Percentiles rank a stretch among this genome's conserved stretches.
phyloP scores from a whole-genome alignment of 139 green algal genomes.

The Volvox africanus region DNA sequence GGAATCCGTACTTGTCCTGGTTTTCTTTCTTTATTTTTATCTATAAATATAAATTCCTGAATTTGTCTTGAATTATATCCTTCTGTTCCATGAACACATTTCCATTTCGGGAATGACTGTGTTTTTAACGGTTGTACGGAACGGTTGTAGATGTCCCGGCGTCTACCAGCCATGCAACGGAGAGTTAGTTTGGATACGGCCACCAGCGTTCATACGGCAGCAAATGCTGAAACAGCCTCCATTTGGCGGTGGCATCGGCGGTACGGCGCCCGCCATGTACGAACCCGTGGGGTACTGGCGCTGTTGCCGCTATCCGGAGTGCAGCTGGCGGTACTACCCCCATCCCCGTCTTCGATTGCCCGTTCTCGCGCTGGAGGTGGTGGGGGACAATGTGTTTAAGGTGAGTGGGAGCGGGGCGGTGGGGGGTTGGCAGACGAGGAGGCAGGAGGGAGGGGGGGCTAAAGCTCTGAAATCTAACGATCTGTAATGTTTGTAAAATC shows the following conservation, averaged over 20 bases:
- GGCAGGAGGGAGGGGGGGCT: neutral
- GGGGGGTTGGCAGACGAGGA: neutral
- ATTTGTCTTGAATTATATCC: too few species aligned
- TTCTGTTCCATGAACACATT: too few species aligned
- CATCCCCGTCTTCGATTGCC: slow-evolving; percentile 55
- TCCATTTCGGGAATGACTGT: too few species aligned
- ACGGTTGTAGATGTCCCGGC: slow-evolving; percentile 53
- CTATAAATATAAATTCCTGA: neutral
- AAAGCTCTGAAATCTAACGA: neutral
- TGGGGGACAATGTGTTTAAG: slow-evolving; percentile 55
- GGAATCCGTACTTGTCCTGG: too few species aligned
- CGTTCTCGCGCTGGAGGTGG: slow-evolving; percentile 69
- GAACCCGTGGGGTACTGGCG: slow-evolving; percentile 42
- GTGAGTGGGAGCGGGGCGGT: slow-evolving; percentile 7
- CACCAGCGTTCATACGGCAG: slow-evolving; percentile 36
- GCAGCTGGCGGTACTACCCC: slow-evolving; percentile 69
- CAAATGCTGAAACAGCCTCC: slow-evolving; percentile 13
- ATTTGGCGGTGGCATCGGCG: slow-evolving; percentile 10
- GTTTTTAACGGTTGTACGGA: neutral
- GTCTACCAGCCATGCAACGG: slow-evolving; percentile 56
- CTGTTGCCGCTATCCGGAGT: slow-evolving; percentile 49
- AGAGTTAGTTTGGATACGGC: neutral
- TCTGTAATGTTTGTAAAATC: neutral
- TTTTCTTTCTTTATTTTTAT: too few species aligned
- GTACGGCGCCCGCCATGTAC: neutral